phyloP scores from a whole-genome alignment of 306 rosid species.

The Cucurbita ficifolia region DNA sequence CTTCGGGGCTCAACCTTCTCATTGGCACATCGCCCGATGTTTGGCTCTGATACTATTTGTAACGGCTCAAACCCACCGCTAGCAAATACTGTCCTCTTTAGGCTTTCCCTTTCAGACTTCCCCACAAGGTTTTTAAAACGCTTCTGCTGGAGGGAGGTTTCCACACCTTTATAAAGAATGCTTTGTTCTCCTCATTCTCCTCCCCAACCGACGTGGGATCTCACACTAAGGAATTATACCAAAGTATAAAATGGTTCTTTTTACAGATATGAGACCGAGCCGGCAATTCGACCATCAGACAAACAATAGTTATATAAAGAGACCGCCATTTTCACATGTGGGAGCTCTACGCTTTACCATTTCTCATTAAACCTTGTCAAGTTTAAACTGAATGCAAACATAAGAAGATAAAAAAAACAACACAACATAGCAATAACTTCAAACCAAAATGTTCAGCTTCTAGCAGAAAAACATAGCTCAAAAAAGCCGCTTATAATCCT shows the following conservation, averaged over 20 bases:
- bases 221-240: not conserved
- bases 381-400: not conserved
- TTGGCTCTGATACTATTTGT: too few relatives aligned
- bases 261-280: not conserved
- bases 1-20: too few relatives aligned
- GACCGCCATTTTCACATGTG: not conserved
- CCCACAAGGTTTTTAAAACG: too few relatives aligned
- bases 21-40: too few relatives aligned
- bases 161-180: too few relatives aligned
- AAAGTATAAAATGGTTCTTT: not conserved
- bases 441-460: not conserved
- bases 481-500: not conserved
- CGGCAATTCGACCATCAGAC: not conserved
- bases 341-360: not conserved
- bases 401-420: not conserved
- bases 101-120: too few relatives aligned
- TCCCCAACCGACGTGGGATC: too few relatives aligned
- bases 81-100: too few relatives aligned
- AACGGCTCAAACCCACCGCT: too few relatives aligned
- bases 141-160: too few relatives aligned
- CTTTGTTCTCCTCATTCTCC: too few relatives aligned
- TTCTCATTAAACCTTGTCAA: not conserved
- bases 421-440: not conserved
- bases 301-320: not conserved
- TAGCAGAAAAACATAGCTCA: not conserved